These are phyloP conservation scores for Trametes meyenii DNA, from an alignment of 768 basidiomycete genomes.

Conservation along the genomic window DNA sequence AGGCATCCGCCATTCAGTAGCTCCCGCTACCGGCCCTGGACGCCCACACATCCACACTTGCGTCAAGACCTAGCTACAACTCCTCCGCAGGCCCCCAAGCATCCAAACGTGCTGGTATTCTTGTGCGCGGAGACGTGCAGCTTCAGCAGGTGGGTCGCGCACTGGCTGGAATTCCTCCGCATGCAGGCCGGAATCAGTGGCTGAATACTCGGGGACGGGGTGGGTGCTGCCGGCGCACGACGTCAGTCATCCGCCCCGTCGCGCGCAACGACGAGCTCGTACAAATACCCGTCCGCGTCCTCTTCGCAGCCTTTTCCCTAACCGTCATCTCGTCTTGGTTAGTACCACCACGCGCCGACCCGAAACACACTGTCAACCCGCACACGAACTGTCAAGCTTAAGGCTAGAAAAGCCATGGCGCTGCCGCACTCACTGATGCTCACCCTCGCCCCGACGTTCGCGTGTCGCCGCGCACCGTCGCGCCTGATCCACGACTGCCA, in stretches of 20 bases:
- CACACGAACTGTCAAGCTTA: neutral
- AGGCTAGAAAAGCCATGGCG: neutral
- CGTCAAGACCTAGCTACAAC: too few species aligned
- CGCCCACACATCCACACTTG: too few species aligned
- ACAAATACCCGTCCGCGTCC: neutral
- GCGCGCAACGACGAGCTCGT: conserved; percentile 13
- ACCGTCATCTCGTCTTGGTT: neutral
- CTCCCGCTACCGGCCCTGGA: too few species aligned
- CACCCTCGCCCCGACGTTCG: conserved; percentile 15
- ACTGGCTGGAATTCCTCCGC: neutral
- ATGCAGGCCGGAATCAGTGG: neutral
- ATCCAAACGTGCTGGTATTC: too few species aligned
- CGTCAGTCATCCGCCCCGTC: conserved; percentile 14
- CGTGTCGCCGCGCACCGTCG: conserved; percentile 6
- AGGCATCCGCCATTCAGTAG: too few species aligned
- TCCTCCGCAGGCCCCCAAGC: too few species aligned
- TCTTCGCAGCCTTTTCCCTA: neutral
- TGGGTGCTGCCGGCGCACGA: conserved; percentile 10
- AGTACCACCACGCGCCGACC: neutral
- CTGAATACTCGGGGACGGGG: neutral
- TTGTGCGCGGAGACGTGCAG: too few species aligned
- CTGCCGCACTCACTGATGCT: conserved; percentile 14
- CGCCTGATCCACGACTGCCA: conserved; percentile 12
- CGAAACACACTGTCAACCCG: neutral
- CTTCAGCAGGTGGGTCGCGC: neutral